phyloP scores from a whole-genome alignment of 139 green algal species.

The Nannochloris sp. region DNA sequence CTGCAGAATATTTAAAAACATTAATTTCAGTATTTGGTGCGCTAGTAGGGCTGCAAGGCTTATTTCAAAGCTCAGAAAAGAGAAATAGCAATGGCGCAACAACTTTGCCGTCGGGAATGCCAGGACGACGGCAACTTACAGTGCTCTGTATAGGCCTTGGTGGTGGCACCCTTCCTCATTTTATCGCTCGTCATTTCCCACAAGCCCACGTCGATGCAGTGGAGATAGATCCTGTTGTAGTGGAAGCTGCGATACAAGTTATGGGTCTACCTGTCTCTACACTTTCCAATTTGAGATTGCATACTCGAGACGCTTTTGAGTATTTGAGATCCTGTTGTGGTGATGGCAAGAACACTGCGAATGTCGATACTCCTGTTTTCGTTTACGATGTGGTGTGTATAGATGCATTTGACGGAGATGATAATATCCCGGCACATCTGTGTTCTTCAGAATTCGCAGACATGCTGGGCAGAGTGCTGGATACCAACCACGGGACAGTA shows the following conservation, averaged over 20 bases:
- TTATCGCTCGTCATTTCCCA: conserved; percentile 42
- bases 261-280: conserved; percentile 45
- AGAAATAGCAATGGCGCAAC: not conserved
- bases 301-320: not conserved
- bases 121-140: not conserved
- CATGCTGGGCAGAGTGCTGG: conserved; percentile 18
- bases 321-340: not conserved
- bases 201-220: conserved; percentile 34
- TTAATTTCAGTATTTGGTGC: conserved; percentile 29
- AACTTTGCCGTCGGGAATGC: not conserved
- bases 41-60: conserved; percentile 3
- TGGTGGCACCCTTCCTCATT: conserved; percentile 49
- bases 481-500: conserved; percentile 38
- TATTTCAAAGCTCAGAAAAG: not conserved
- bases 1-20: conserved; percentile 49
- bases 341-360: conserved; percentile 13
- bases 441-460: conserved; percentile 17
- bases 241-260: conserved; percentile 27
- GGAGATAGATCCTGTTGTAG: conserved; percentile 45
- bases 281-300: not conserved
- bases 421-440: conserved; percentile 24
- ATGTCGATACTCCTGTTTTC: too few species aligned
- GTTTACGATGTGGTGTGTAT: conserved; percentile 44
- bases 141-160: conserved; percentile 50
- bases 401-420: conserved; percentile 49